Percentiles rank a stretch among this genome's conserved stretches.
These are phyloP conservation scores for Pyrus bretschneideri DNA, from an alignment of 306 rosid species.

Conservation along the genomic window DNA sequence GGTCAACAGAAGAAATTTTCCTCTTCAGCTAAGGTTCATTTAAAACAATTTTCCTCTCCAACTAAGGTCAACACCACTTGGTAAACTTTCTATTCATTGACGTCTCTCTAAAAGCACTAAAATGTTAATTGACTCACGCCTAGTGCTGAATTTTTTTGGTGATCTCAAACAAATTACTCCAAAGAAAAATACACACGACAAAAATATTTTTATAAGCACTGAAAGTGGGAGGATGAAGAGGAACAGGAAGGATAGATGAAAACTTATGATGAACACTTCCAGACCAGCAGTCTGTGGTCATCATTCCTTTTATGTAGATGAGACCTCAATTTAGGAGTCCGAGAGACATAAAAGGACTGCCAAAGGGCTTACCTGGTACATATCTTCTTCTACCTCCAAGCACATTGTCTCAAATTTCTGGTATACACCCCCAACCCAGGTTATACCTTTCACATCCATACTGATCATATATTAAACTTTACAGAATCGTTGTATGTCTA, in stretches of 20 bases:
- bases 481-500: conserved; percentile 7
- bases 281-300: not conserved
- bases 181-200: not conserved
- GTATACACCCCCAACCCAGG: conserved; percentile 66
- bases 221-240: not conserved
- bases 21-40: too few relatives aligned
- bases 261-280: not conserved
- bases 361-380: conserved; percentile 54
- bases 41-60: too few relatives aligned
- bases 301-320: not conserved
- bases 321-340: not conserved
- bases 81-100: too few relatives aligned
- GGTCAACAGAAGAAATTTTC: too few relatives aligned
- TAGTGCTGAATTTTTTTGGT: too few relatives aligned
- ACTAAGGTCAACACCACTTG: too few relatives aligned
- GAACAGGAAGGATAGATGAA: not conserved
- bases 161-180: not conserved
- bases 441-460: conserved; percentile 63
- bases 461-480: conserved; percentile 18
- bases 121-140: too few relatives aligned
- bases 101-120: too few relatives aligned
- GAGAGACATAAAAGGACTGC: not conserved
- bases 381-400: conserved; percentile 69
- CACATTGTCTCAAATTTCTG: conserved; percentile 74
- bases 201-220: conserved; percentile 1